phyloP scores from a whole-genome alignment of 441 rosid species.

The Adansonia rubrostipa region DNA sequence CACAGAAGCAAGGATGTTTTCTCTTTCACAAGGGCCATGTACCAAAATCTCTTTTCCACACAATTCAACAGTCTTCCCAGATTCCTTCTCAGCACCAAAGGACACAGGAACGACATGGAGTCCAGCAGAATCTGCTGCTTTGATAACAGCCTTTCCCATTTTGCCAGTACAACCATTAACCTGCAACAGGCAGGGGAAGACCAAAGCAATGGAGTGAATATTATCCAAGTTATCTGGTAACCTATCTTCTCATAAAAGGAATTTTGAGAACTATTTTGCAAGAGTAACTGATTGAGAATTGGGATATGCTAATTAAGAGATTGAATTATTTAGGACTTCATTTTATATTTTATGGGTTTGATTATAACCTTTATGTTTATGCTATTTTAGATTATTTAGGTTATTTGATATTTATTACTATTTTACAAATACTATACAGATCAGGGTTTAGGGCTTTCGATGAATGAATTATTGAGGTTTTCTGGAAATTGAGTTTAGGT shows the following conservation, averaged over 20 bases:
- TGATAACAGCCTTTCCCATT: slow-evolving; percentile 88
- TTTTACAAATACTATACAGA: too few species aligned
- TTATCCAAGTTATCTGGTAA: not conserved
- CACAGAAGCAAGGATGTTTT: slow-evolving; percentile 61
- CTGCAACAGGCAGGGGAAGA: slow-evolving; percentile 39
- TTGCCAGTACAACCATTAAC: slow-evolving; percentile 85
- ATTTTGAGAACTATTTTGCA: too few species aligned
- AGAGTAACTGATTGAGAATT: too few species aligned
- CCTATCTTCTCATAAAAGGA: not conserved
- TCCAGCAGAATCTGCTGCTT: slow-evolving; percentile 85
- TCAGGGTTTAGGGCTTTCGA: too few species aligned
- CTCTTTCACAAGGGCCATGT: slow-evolving; percentile 76
- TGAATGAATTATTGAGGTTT: too few species aligned
- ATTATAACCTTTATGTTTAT: too few species aligned
- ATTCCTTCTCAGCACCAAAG: slow-evolving; percentile 69
- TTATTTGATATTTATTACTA: too few species aligned
- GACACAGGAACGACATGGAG: slow-evolving; percentile 73
- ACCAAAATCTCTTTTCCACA: slow-evolving; percentile 73
- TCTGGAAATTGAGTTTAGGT: too few species aligned
- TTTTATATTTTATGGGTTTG: too few species aligned
- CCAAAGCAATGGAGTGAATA: not conserved
- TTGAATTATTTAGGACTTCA: too few species aligned
- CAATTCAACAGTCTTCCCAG: slow-evolving; percentile 60
- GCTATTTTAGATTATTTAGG: too few species aligned
- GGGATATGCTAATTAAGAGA: too few species aligned